Base-by-base conservation (phyloP, 495 filamentous ascomycete genomes). In the Clavariopsis aquatica region DNA sequence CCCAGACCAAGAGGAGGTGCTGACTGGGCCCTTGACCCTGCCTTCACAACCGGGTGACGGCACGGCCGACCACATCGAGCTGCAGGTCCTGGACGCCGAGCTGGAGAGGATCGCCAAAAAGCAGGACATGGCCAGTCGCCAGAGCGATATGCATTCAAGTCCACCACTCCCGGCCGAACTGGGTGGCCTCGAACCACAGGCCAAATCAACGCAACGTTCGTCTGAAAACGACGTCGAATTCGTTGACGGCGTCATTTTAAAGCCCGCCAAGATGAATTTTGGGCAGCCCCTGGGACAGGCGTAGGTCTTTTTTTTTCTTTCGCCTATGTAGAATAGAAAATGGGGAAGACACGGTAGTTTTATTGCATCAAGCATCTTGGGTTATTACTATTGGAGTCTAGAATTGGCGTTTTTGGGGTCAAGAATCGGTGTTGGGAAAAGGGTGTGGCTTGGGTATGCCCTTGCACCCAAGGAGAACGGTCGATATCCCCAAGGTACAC, bases 21-120 rank as follows among this genome's bases (percentile, higher is more conserved):
- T 70, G 19, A 22, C 7, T 7, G 63, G 67, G 0, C 57, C 67
- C 0, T 26, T 70, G 49, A 62, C 41, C 2, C 47, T 70, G 31
- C 67, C 67, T 12, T 10, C 58, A 8, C 29, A 47, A 45, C 67
- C 62, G 0, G 58, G 62, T 20, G 62, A 62, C 49, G 67, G 62
- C 3, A 9, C 51, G 6, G 49, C 57, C 4, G 68, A 71, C 58
- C 62, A 31, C 26, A 67, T 68, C 19, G 47, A 57, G 23, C 41
- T 70, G 20, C 52, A 28, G 9, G 63, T 49, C 4, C 43, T 70
- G 57, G 53, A 57, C 26, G 31, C 56, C 0, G 71, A 76, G 9
- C 60, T 80, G 15, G 70, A 77, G 53, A 71, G 64, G 27, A 66
- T 80, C 6, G 74, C 76, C 1, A 60, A 60, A 5, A 65, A 65